Evolutionary conservation across 768 basidiomycete genomes (phyloP).

Genomic region (Leccinum uliginosum): DNA sequence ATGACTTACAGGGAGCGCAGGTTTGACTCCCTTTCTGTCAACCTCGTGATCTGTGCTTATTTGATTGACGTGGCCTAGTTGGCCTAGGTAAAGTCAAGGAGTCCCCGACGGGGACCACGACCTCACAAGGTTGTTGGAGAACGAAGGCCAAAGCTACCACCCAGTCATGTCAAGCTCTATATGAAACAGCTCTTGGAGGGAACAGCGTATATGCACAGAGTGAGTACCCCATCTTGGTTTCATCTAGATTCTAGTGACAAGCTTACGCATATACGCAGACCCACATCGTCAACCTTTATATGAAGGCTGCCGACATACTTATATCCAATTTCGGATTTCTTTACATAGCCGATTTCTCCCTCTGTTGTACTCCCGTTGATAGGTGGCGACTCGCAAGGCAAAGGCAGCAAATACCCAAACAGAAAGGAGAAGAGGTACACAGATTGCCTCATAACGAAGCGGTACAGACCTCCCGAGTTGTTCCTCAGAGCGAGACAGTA

Average conservation of each 20-base stretch:
- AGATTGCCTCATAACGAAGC: slow-evolving; percentile 90
- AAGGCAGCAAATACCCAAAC: slow-evolving; percentile 33
- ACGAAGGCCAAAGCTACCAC: slow-evolving; percentile 80
- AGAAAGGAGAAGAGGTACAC: slow-evolving; percentile 76
- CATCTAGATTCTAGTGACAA: slow-evolving; percentile 1
- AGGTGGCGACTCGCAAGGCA: slow-evolving; percentile 15
- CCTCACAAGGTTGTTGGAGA: slow-evolving; percentile 89
- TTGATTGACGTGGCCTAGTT: background rate
- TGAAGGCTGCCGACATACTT: slow-evolving; percentile 97
- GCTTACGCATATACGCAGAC: slow-evolving; percentile 51
- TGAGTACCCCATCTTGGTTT: slow-evolving; percentile 37
- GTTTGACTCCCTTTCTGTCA: slow-evolving; percentile 4
- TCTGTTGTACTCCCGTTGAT: slow-evolving; percentile 34
- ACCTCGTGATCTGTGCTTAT: background rate
- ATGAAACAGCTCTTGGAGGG: slow-evolving; percentile 97
- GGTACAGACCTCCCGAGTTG: slow-evolving; percentile 93
- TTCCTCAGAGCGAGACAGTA: slow-evolving; percentile 86
- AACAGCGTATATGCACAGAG: slow-evolving; percentile 92
- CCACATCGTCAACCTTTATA: slow-evolving; percentile 94
- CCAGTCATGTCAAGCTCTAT: slow-evolving; percentile 90
- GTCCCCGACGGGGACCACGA: slow-evolving; percentile 97
- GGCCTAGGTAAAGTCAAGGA: slow-evolving; percentile 50
- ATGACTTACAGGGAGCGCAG: slow-evolving; percentile 22
- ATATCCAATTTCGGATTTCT: slow-evolving; percentile 83
- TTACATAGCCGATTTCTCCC: slow-evolving; percentile 84